These are phyloP conservation scores for Globisporangium acanthophoron DNA, from an alignment of 352 stramenopile genomes.

Conservation along the genomic window DNA sequence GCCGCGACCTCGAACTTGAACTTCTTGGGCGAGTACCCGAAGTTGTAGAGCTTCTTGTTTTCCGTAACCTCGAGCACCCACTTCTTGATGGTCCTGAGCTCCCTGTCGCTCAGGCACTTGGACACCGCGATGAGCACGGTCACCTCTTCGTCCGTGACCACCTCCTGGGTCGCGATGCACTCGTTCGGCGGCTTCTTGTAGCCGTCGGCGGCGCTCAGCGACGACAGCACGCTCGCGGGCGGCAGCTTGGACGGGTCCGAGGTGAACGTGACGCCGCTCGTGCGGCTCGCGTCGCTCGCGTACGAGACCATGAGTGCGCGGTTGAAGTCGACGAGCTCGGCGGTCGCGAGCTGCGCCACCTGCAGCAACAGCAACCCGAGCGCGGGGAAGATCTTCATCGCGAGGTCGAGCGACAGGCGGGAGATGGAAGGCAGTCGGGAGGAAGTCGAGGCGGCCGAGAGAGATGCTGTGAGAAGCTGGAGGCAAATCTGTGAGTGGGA, in stretches of 20 bases:
- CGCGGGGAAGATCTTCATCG: slow-evolving; percentile 11
- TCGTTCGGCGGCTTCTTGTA: slow-evolving; percentile 6
- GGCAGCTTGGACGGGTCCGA: slow-evolving; percentile 9
- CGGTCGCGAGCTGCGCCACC: slow-evolving; percentile 8
- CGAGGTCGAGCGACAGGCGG: no score
- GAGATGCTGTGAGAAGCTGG: background rate
- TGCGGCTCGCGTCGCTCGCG: background rate
- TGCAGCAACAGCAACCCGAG: slow-evolving; percentile 10
- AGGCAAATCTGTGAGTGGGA: slow-evolving; percentile 5
- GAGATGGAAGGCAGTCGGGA: background rate
- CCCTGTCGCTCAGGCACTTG: slow-evolving; percentile 39
- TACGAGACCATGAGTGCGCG: slow-evolving; percentile 11
- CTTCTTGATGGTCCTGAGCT: slow-evolving; percentile 30
- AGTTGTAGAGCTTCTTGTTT: slow-evolving; percentile 15
- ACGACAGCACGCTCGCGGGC: slow-evolving; percentile 7
- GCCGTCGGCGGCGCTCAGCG: background rate
- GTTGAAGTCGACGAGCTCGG: slow-evolving; percentile 20
- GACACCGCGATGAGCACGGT: slow-evolving; percentile 48
- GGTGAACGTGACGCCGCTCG: slow-evolving; percentile 17
- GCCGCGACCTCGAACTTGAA: slow-evolving; percentile 11
- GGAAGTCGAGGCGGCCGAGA: background rate
- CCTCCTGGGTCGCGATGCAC: background rate
- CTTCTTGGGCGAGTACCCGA: slow-evolving; percentile 10
- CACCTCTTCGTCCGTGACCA: slow-evolving; percentile 11
- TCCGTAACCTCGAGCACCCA: slow-evolving; percentile 28